Conservation (phyloP, 257 asterid species). For the Ilex aquifolium region DNA sequence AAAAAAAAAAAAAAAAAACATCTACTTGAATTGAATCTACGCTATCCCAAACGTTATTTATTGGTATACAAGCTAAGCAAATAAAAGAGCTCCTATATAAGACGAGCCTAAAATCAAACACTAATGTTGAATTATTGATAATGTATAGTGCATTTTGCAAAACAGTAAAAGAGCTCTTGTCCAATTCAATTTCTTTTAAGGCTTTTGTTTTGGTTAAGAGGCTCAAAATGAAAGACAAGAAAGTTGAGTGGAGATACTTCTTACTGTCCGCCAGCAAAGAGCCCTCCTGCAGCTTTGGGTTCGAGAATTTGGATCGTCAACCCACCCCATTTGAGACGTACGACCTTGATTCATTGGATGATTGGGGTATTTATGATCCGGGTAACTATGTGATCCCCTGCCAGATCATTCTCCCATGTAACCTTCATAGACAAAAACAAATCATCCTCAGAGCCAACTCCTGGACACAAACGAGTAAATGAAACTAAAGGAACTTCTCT, state of each 20-base stretch:
- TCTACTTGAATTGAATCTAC: too few relatives aligned
- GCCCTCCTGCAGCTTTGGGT: slow-evolving; percentile 99
- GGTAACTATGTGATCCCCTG: too few relatives aligned
- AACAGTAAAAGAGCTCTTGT: too few relatives aligned
- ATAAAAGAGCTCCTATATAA: neutral
- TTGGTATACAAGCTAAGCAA: neutral
- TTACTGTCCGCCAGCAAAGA: slow-evolving; percentile 88
- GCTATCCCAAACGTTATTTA: too few relatives aligned
- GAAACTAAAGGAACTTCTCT: neutral
- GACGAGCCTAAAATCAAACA: neutral
- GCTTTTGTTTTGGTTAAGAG: neutral
- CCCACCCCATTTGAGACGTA: too few relatives aligned
- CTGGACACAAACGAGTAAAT: too few relatives aligned
- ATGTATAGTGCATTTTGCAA: too few relatives aligned
- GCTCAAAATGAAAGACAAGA: neutral
- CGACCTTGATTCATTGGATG: slow-evolving; percentile 87
- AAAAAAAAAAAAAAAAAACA: too few relatives aligned
- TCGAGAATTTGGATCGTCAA: too few relatives aligned
- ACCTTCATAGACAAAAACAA: neutral
- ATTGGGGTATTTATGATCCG: slow-evolving; percentile 61
- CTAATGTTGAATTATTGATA: too few relatives aligned
- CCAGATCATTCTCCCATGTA: too few relatives aligned
- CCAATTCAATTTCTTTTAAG: neutral
- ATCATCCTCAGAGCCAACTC: neutral
- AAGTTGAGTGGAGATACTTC: slow-evolving; percentile 14